Conservation (phyloP, 208 protist species). For the Jaenimonas drosophilae region DNA sequence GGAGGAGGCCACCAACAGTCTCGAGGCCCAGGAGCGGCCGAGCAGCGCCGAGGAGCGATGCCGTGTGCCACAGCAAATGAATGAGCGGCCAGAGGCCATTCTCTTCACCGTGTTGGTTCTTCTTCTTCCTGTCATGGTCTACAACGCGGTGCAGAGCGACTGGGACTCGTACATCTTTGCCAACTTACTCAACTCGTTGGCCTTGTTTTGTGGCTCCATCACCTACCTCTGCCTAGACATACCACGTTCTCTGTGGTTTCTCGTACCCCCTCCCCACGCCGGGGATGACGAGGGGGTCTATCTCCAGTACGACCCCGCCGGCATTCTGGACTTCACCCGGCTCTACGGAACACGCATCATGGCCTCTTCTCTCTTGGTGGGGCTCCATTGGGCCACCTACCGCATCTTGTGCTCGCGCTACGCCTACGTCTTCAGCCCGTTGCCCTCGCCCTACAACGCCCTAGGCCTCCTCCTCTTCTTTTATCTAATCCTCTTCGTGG, state of each 20-base stretch:
- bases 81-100: slow-evolving; percentile 51
- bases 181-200: slow-evolving; percentile 54
- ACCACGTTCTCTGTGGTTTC: slow-evolving; percentile 64
- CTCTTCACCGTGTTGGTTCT: slow-evolving; percentile 58
- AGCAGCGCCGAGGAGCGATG: background rate
- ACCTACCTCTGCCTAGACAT: slow-evolving; percentile 56
- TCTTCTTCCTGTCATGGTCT: slow-evolving; percentile 41
- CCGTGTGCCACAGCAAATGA: slow-evolving; percentile 26
- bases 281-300: slow-evolving; percentile 5
- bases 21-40: background rate
- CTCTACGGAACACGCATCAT: too few relatives aligned
- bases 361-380: too few relatives aligned
- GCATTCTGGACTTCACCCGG: too few relatives aligned
- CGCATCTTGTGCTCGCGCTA: slow-evolving; percentile 66
- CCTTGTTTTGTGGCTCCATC: slow-evolving; percentile 35
- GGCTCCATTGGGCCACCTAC: slow-evolving; percentile 61
- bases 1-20: background rate
- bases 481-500: slow-evolving; percentile 39
- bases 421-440: slow-evolving; percentile 61
- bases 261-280: slow-evolving; percentile 13
- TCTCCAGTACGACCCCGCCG: slow-evolving; percentile 64
- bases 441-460: slow-evolving; percentile 55
- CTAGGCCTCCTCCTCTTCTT: slow-evolving; percentile 45
- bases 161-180: slow-evolving; percentile 36
- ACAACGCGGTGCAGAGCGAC: slow-evolving; percentile 65